A percentile compares a stretch with the other conserved stretches of the same genome.
Evolutionary conservation across 139 green algal species (phyloP).

Genomic region (Coelastrella sp.): DNA sequence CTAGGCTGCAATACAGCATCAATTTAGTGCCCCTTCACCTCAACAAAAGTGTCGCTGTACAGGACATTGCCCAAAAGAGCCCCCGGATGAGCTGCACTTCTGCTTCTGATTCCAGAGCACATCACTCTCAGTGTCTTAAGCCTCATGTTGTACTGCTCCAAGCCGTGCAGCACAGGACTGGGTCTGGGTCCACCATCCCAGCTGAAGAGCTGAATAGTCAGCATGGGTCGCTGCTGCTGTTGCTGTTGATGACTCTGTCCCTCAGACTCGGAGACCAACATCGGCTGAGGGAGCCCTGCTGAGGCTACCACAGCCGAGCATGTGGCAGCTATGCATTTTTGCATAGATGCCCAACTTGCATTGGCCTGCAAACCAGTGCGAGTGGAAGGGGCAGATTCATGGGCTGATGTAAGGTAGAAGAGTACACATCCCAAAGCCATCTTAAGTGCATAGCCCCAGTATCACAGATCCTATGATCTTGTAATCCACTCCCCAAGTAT

Average conservation of each 20-base stretch:
- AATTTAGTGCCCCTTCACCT: not conserved
- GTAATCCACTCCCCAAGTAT: too few relatives aligned
- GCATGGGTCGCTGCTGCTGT: not conserved
- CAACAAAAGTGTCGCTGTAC: constrained; percentile 22
- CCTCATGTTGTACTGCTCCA: constrained; percentile 34
- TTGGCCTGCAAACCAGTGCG: not conserved
- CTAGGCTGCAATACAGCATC: not conserved
- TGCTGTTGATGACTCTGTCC: constrained; percentile 10
- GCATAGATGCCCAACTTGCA: constrained; percentile 14
- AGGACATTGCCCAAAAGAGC: constrained; percentile 9
- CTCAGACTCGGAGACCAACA: too few relatives aligned
- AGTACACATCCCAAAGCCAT: too few relatives aligned
- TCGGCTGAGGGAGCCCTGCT: constrained; percentile 7
- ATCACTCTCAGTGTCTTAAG: constrained; percentile 26
- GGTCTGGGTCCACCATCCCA: constrained; percentile 24
- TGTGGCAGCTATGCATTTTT: not conserved
- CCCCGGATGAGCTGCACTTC: not conserved
- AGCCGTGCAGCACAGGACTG: not conserved
- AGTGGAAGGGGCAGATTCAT: not conserved
- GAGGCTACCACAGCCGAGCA: not conserved
- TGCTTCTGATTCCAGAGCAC: constrained; percentile 1
- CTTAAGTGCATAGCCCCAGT: too few relatives aligned
- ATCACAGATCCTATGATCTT: too few relatives aligned
- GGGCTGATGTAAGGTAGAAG: not conserved
- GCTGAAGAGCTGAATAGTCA: constrained; percentile 18